Base-by-base conservation (phyloP, 2,329 filamentous ascomycete species). In the Trichoderma simmonsii region DNA sequence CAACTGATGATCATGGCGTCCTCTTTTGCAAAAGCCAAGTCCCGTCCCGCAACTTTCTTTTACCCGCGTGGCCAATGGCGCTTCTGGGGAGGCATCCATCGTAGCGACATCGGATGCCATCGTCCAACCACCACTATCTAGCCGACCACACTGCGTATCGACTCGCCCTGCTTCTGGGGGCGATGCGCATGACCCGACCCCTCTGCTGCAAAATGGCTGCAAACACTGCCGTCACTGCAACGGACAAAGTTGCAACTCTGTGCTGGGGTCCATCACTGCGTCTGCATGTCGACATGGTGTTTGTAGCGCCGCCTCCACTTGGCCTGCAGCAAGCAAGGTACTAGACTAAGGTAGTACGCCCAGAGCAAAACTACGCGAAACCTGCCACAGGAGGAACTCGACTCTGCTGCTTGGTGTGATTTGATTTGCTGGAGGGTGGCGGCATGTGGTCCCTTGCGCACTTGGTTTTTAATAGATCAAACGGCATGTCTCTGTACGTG, bases 281-380 rank as follows among this genome's bases (percentile, higher is more conserved):
- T 26, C 28, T 69, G 56, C 56, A 34, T 7, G 54, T 43, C 18
- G 66, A 36, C 11, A 69, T 61, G 66, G 66, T 48, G 56, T 21
- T 64, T 56, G 63, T 34, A 66, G 66, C 65, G 56, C 34, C 26
- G 24, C 66, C 66, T 51, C 66, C 66, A 69, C 66, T 51, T 69
- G 66, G 66, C 67, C 57, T 70, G 67, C 67, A 70, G 67, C 67
- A 70, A 70, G 67, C 67, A 70, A 62, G 67, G 66, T 61, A 67
- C 28, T 66, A 15, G 32, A 34, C 28, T 14, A 21, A 43, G 39
- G 39, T 24, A 8, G 64, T 28, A 62, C 67, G 57, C 57, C 57
- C 57, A 61, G 9, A 12, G 43, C 43, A 32, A 59, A 62, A 6
- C 39, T 54, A 28, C 28, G 34, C 57, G 57, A 61, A 62, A 62